phyloP scores from a whole-genome alignment of 805 yeast species.

The Sporopachydermia quercuum region DNA sequence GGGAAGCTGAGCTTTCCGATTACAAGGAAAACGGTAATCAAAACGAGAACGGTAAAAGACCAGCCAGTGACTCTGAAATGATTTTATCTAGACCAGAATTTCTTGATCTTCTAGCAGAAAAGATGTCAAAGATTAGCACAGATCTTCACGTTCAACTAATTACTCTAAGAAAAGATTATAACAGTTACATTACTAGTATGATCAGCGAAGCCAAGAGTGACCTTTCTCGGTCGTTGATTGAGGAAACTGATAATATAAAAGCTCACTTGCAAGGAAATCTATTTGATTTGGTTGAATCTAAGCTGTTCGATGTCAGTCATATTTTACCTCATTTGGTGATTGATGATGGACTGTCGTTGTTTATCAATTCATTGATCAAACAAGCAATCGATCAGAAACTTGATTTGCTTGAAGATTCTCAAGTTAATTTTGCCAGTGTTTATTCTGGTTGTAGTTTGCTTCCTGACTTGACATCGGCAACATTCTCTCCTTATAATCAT shows the following conservation, averaged over 20 bases:
- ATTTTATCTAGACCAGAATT: not conserved
- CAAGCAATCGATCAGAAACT: not conserved
- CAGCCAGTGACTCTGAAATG: not conserved
- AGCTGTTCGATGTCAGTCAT: not conserved
- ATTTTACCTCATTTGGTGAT: not conserved
- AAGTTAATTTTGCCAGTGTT: not conserved
- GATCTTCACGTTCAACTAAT: not conserved
- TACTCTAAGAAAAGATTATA: not conserved
- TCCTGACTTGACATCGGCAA: not conserved
- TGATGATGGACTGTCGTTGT: not conserved
- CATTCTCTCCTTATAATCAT: slow-evolving; percentile 1
- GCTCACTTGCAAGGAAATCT: not conserved
- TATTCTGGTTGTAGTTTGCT: not conserved
- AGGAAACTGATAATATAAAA: not conserved
- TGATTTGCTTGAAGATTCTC: not conserved
- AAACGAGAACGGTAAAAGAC: not conserved
- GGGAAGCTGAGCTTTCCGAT: no score
- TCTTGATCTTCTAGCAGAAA: not conserved
- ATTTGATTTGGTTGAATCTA: not conserved
- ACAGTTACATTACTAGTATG: not conserved
- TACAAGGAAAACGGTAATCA: no score
- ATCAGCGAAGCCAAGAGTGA: not conserved
- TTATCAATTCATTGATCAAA: not conserved
- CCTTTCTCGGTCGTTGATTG: no score
- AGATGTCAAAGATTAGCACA: not conserved